Conservation (phyloP, 2,329 filamentous ascomycete genomes). For the Talaromyces sp. region DNA sequence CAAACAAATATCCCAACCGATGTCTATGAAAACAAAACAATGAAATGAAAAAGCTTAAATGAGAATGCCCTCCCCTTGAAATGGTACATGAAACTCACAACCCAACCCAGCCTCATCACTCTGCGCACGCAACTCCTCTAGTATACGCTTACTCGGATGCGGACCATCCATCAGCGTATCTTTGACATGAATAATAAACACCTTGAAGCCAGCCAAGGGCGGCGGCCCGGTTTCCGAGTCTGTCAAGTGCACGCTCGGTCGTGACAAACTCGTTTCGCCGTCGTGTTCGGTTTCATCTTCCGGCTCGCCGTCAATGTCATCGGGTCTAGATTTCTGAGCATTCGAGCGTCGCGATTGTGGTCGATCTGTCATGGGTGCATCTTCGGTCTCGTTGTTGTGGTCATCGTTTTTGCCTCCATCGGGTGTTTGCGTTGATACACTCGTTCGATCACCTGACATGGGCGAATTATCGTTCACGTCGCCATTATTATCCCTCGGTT, state of each 20-base stretch:
- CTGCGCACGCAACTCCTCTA: conserved; percentile 66
- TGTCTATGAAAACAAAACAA: background rate
- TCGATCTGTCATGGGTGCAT: background rate
- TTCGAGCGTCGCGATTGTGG: background rate
- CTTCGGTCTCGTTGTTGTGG: background rate
- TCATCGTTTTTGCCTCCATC: background rate
- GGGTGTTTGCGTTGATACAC: conserved; percentile 7
- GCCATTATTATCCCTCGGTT: background rate
- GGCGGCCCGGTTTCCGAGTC: conserved; percentile 22
- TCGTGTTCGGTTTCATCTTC: background rate
- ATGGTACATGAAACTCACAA: conserved; percentile 74
- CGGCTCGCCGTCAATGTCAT: background rate
- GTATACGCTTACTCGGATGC: conserved; percentile 63
- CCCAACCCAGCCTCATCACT: conserved; percentile 67
- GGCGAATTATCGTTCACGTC: background rate
- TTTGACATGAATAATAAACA: conserved; percentile 94
- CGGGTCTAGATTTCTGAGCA: background rate
- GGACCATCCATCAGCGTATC: conserved; percentile 75
- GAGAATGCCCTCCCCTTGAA: conserved; percentile 59
- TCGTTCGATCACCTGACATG: conserved; percentile 4
- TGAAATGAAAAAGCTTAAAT: conserved; percentile 13
- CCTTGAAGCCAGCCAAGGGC: conserved; percentile 68
- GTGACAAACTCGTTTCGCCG: background rate
- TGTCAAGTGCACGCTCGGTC: background rate
- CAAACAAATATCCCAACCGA: background rate